Evolutionary conservation across 805 yeast species (phyloP), one percentile per base, ranked within the genome.

Genomic region (Metschnikowia colocasiae): DNA sequence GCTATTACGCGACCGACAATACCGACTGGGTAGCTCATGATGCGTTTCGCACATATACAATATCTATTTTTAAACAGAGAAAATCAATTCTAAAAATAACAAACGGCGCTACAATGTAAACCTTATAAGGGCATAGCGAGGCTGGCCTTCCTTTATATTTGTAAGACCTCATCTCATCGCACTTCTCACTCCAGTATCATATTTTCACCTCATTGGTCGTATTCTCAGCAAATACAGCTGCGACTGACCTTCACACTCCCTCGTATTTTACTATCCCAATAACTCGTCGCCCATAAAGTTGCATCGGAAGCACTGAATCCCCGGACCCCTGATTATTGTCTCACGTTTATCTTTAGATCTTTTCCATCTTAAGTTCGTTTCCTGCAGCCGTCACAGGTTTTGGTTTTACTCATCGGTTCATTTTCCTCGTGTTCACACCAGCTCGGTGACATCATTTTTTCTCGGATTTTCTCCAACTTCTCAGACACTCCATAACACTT

Each of bases 381-480:
- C 6, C 20, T 31, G 34, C 20, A 31, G 13, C 6, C 19, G 13
- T 31, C 12, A 12, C 15, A 31, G 34, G 10, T 31, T 31, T 16
- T 16, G 34, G 13, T 16, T 16, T 31, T 31, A 15, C 31, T 16
- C 34, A 31, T 9, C 34, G 34, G 20, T 9, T 20, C 34, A 16
- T 31, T 31, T 31, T 31, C 19, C 20, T 15, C n/a, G 34, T 9
- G 6, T 31, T 31, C 34, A 31, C 19, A 16, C 19, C 18, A 16
- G 13, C 34, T 31, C 34, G 19, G 34, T 35, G 38, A 35, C 12
- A 20, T 35, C 38, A 35, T 22, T 35, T 35, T 35, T 35, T 35
- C 38, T 19, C 38, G 19, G 19, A 16, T 16, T 16, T 31, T 31
- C 34, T 16, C 34, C 13, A 31, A 31, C 34, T 31, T 31, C 19